These are phyloP conservation scores for Noccaea bulbosa DNA, from an alignment of 345 rosid genomes.

Conservation along the genomic window DNA sequence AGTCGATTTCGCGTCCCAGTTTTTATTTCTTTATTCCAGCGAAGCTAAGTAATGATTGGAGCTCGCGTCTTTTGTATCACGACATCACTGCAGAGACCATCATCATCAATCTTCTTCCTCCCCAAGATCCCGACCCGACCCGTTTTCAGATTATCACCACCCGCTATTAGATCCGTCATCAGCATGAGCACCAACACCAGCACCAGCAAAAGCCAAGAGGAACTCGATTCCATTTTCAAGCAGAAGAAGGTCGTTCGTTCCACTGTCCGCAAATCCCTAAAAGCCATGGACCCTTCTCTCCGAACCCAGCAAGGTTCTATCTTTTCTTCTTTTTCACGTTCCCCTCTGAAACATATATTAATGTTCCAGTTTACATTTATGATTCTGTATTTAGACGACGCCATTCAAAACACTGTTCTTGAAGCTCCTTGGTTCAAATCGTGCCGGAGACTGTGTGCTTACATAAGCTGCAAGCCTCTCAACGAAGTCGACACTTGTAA, in stretches of 20 bases:
- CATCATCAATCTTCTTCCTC: constrained; percentile 36
- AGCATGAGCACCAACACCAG: constrained; percentile 37
- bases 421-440: constrained; percentile 90
- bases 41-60: constrained; percentile 34
- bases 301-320: constrained; percentile 67
- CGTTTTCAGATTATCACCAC: constrained; percentile 26
- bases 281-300: constrained; percentile 75
- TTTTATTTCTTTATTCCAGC: not conserved
- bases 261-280: constrained; percentile 72
- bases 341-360: not conserved
- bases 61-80: constrained; percentile 41
- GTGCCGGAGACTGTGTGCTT: constrained; percentile 75
- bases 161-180: constrained; percentile 20
- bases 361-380: not conserved
- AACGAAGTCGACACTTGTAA: constrained; percentile 83
- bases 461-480: constrained; percentile 78
- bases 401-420: constrained; percentile 68
- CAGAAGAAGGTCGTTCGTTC: constrained; percentile 70
- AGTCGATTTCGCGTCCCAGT: too few species aligned
- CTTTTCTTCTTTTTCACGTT: not conserved
- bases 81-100: constrained; percentile 17
- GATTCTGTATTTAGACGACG: constrained; percentile 52
- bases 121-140: constrained; percentile 40
- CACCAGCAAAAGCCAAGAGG: constrained; percentile 38
- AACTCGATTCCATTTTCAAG: constrained; percentile 62